Percentiles rank a stretch among this genome's conserved stretches.
Conservation (phyloP, 1,284 basidiomycete species). For the Hymenochaete sp. region DNA sequence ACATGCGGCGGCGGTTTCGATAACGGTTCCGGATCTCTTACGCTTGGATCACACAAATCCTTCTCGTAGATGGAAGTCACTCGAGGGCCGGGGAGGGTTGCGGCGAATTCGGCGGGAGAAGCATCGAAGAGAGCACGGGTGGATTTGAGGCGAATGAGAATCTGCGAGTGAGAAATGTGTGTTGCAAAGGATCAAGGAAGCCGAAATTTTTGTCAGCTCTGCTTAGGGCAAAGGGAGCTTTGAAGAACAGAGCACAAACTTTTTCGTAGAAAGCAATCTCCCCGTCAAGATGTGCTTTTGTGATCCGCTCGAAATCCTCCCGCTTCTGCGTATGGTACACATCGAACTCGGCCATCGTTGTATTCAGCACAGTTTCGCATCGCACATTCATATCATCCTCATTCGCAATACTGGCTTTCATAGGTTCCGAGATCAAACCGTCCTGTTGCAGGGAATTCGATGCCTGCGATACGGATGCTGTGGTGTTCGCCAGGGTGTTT, state of each 20-base stretch:
- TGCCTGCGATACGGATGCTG: not conserved
- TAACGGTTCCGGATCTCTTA: conserved; percentile 43
- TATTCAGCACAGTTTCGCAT: conserved; percentile 82
- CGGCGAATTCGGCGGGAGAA: conserved; percentile 24
- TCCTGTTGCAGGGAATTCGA: no score
- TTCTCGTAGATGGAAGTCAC: conserved; percentile 67
- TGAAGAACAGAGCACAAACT: conserved; percentile 29
- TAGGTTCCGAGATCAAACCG: no score
- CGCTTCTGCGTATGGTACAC: conserved; percentile 66
- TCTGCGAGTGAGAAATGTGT: conserved; percentile 26
- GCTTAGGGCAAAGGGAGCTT: no score
- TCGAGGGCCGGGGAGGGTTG: conserved; percentile 35
- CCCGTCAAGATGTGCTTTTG: conserved; percentile 63
- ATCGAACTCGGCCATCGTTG: conserved; percentile 82
- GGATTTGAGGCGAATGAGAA: conserved; percentile 45
- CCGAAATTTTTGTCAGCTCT: no score
- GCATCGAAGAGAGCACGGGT: conserved; percentile 47
- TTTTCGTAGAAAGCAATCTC: conserved; percentile 71
- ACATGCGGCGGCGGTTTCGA: conserved; percentile 69
- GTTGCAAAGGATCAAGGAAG: conserved; percentile 1
- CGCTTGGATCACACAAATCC: conserved; percentile 50
- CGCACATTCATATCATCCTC: conserved; percentile 63
- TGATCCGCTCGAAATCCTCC: conserved; percentile 55
- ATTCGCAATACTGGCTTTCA: no score
- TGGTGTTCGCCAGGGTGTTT: not conserved